Conservation (phyloP, 768 basidiomycete species). For the Termitomyces sp. region DNA sequence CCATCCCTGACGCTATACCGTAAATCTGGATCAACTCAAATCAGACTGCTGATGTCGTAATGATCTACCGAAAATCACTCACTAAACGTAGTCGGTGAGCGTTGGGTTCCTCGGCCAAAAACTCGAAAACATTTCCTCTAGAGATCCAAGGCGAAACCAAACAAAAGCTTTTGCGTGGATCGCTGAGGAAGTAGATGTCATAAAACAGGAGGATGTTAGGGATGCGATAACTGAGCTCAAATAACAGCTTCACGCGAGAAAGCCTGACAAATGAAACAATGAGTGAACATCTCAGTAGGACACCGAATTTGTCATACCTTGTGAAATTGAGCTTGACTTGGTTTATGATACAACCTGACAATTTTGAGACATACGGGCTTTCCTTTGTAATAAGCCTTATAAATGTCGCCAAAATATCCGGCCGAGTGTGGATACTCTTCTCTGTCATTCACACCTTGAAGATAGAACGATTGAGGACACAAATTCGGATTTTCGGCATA, state of each 20-base stretch:
- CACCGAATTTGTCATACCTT: conserved; percentile 17
- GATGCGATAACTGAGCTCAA: conserved; percentile 14
- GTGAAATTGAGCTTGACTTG: conserved; percentile 15
- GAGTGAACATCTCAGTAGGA: neutral
- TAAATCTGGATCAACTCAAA: conserved; percentile 21
- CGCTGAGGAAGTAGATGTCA: conserved; percentile 26
- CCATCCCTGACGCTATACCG: conserved; percentile 30
- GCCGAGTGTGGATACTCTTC: conserved; percentile 10
- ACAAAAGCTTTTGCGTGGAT: conserved; percentile 25
- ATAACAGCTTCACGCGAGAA: conserved; percentile 15
- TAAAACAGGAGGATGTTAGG: conserved; percentile 32
- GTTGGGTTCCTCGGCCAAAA: conserved; percentile 14
- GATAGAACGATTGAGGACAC: conserved; percentile 24
- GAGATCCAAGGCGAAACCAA: conserved; percentile 38
- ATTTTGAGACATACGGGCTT: conserved; percentile 25
- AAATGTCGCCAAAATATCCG: conserved; percentile 27
- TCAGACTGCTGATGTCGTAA: conserved; percentile 13
- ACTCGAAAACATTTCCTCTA: conserved; percentile 31
- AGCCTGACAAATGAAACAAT: conserved; percentile 20
- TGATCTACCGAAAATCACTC: neutral
- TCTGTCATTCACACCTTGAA: conserved; percentile 9
- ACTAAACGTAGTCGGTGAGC: conserved; percentile 15
- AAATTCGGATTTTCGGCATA: conserved; percentile 24
- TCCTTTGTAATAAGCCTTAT: conserved; percentile 19
- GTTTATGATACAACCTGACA: conserved; percentile 22